phyloP scores from a whole-genome alignment of 345 rosid genomes.

The Citrus reticulata region DNA sequence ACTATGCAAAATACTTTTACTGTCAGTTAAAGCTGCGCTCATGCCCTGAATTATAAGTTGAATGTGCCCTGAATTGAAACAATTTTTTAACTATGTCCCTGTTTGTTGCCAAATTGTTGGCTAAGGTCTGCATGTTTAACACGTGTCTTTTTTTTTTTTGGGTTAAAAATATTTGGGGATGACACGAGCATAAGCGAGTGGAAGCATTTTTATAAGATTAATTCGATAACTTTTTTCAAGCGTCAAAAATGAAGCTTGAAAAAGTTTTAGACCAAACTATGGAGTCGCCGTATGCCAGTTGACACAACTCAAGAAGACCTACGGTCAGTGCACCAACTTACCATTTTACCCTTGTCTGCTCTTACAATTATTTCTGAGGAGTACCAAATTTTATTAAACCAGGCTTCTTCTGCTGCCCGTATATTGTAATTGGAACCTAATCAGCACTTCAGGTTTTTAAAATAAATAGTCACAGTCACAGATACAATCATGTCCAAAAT shows the following conservation, averaged over 20 bases:
- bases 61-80: no score
- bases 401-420: background rate
- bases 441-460: background rate
- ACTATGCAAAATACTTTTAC: no score
- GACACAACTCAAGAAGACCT: background rate
- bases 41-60: no score
- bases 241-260: no score
- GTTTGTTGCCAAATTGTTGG: no score
- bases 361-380: background rate
- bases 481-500: background rate
- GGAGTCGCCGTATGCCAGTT: no score
- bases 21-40: no score
- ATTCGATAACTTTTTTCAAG: no score
- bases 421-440: background rate
- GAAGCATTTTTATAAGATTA: background rate
- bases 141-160: background rate
- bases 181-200: background rate
- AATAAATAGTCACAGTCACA: background rate
- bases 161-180: background rate
- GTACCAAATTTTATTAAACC: background rate
- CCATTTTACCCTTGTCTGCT: background rate
- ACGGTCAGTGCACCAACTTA: background rate
- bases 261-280: no score
- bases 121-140: conserved; percentile 1
- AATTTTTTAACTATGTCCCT: no score